Percentiles rank a stretch among this genome's conserved stretches.
Conservation (phyloP, 768 basidiomycete species). For the Sutorius australiensis region DNA sequence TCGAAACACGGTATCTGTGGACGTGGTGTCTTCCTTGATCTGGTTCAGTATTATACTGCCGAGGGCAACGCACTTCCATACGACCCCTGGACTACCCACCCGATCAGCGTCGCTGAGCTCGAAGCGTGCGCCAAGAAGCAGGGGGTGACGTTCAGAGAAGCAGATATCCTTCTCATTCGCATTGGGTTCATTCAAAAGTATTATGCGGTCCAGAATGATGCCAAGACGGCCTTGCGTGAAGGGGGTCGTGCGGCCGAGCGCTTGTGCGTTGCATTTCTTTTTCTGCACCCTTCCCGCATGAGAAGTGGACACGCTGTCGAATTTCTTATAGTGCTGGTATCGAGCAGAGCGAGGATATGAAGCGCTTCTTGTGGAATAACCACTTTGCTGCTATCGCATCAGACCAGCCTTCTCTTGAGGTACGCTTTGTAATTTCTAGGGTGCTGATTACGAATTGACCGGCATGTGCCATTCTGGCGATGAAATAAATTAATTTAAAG, state of each 20-base stretch:
- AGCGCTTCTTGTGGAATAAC: conserved; percentile 72
- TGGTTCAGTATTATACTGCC: conserved; percentile 51
- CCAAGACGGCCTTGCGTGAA: conserved; percentile 39
- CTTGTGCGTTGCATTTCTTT: conserved; percentile 40
- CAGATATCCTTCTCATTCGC: conserved; percentile 58
- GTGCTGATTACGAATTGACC: background rate
- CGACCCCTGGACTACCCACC: conserved; percentile 58
- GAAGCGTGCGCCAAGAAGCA: conserved; percentile 56
- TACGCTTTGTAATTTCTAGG: conserved; percentile 19
- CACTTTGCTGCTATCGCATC: conserved; percentile 69
- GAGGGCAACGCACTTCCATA: conserved; percentile 45
- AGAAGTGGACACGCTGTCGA: background rate
- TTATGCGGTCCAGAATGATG: conserved; percentile 38
- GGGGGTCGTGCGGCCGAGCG: conserved; percentile 40
- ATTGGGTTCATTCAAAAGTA: conserved; percentile 63
- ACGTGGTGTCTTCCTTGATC: conserved; percentile 62
- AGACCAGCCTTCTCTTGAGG: conserved; percentile 66
- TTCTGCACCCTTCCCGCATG: background rate
- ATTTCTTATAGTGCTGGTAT: conserved; percentile 52
- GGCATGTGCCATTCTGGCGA: background rate
- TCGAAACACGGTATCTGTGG: conserved; percentile 68
- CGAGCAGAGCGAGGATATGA: conserved; percentile 67
- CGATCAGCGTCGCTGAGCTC: conserved; percentile 51
- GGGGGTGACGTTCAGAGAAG: conserved; percentile 54
- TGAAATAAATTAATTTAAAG: conserved; percentile 25